These are phyloP conservation scores for Alternaria infectoria DNA, from an alignment of 2,329 filamentous ascomycete species.

Conservation along the genomic window DNA sequence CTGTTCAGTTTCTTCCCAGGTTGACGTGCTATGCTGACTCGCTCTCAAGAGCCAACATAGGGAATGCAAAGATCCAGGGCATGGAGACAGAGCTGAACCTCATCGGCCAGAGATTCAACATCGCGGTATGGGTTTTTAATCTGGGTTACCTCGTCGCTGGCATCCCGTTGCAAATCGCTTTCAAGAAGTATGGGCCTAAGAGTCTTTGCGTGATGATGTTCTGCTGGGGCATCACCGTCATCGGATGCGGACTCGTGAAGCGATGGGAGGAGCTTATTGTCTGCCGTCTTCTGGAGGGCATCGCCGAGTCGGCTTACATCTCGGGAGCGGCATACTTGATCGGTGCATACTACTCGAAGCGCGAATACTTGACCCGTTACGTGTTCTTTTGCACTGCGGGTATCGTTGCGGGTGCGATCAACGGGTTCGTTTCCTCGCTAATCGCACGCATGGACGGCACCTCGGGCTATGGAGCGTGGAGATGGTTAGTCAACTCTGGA, in stretches of 20 bases:
- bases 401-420: slow-evolving; percentile 62
- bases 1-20: no score
- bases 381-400: slow-evolving; percentile 62
- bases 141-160: slow-evolving; percentile 46
- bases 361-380: slow-evolving; percentile 59
- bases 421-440: slow-evolving; percentile 59
- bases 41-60: slow-evolving; percentile 31
- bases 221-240: slow-evolving; percentile 41
- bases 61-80: slow-evolving; percentile 46
- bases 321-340: slow-evolving; percentile 39
- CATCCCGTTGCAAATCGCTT: slow-evolving; percentile 41
- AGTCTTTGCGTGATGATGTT: slow-evolving; percentile 45
- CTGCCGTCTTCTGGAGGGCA: slow-evolving; percentile 39
- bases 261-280: slow-evolving; percentile 36
- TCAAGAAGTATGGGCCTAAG: slow-evolving; percentile 44
- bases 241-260: slow-evolving; percentile 40
- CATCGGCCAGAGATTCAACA: slow-evolving; percentile 46
- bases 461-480: slow-evolving; percentile 31
- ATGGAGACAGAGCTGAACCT: slow-evolving; percentile 46
- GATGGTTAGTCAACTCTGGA: slow-evolving; percentile 30
- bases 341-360: slow-evolving; percentile 55
- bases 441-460: slow-evolving; percentile 39
- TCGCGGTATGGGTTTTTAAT: slow-evolving; percentile 48
- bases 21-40: no score
- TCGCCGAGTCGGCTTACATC: slow-evolving; percentile 40